phyloP scores from a whole-genome alignment of 805 yeast genomes.

The Alloascoidea hylecoeti region DNA sequence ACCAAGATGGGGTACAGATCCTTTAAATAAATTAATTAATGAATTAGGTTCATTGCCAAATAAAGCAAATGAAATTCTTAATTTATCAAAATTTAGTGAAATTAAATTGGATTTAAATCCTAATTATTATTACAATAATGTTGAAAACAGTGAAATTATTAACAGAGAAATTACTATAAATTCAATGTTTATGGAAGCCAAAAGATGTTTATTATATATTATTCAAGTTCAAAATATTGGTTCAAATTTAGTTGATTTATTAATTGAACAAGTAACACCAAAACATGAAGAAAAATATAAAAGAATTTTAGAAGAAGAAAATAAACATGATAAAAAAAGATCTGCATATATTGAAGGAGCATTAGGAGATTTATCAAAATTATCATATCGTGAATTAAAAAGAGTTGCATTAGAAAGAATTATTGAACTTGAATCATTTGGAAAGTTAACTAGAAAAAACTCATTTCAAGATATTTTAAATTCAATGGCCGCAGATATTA shows the following conservation, averaged over 20 bases:
- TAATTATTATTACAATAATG: constrained; percentile 18
- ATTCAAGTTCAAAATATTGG: constrained; percentile 67
- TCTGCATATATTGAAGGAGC: constrained; percentile 25
- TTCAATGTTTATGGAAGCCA: constrained; percentile 58
- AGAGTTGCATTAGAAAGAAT: constrained; percentile 60
- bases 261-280: constrained; percentile 51
- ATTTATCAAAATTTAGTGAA: constrained; percentile 35
- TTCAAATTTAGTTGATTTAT: constrained; percentile 48
- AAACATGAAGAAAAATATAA: constrained; percentile 57
- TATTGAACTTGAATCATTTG: constrained; percentile 58
- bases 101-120: constrained; percentile 49
- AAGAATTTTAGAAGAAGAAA: constrained; percentile 36
- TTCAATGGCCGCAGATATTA: constrained; percentile 72
- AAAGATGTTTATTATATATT: constrained; percentile 69
- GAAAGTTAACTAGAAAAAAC: constrained; percentile 48
- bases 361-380: constrained; percentile 31
- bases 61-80: constrained; percentile 29
- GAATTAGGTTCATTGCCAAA: constrained; percentile 26
- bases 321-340: constrained; percentile 11
- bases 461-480: constrained; percentile 70
- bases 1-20: neutral
- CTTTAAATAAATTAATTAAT: constrained; percentile 13
- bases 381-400: constrained; percentile 64
- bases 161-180: constrained; percentile 37
- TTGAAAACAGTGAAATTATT: neutral